Evolutionary conservation across 1,284 basidiomycete species (phyloP).

Genomic region (Cryptococcus depauperatus): DNA sequence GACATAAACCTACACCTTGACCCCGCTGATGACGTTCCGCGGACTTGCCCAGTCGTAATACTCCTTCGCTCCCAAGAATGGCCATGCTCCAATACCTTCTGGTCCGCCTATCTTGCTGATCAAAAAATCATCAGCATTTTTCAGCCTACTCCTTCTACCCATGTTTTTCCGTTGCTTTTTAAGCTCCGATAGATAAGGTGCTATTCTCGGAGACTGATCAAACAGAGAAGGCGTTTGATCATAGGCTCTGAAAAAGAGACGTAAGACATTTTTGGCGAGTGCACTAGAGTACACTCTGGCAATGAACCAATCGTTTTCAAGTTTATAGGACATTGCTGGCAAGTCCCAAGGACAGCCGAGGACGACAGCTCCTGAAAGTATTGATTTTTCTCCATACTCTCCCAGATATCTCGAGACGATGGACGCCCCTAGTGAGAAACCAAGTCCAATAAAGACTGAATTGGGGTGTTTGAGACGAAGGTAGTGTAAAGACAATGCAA

Average conservation of each 20-base stretch:
- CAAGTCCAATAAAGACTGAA: conserved; percentile 75
- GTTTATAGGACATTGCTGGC: conserved; percentile 37
- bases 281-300: conserved; percentile 70
- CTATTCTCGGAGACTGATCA: conserved; percentile 14
- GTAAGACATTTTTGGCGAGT: conserved; percentile 70
- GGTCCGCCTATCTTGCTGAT: conserved; percentile 71
- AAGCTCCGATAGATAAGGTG: conserved; percentile 16
- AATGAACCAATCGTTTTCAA: conserved; percentile 58
- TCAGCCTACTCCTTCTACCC: conserved; percentile 15
- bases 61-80: conserved; percentile 62
- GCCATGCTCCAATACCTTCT: conserved; percentile 55
- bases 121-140: conserved; percentile 51
- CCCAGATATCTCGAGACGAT: conserved; percentile 86
- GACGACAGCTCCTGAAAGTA: conserved; percentile 67
- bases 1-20: conserved; percentile 31
- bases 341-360: conserved; percentile 58
- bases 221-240: conserved; percentile 34
- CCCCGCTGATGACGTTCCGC: conserved; percentile 29
- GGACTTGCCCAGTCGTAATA: conserved; percentile 70
- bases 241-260: conserved; percentile 58
- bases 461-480: conserved; percentile 65
- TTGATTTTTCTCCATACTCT: conserved; percentile 68
- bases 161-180: conserved; percentile 14
- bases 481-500: conserved; percentile 71
- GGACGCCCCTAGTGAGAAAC: conserved; percentile 90